Base-by-base conservation (phyloP, 805 yeast genomes). In the Candida lessepsii region DNA sequence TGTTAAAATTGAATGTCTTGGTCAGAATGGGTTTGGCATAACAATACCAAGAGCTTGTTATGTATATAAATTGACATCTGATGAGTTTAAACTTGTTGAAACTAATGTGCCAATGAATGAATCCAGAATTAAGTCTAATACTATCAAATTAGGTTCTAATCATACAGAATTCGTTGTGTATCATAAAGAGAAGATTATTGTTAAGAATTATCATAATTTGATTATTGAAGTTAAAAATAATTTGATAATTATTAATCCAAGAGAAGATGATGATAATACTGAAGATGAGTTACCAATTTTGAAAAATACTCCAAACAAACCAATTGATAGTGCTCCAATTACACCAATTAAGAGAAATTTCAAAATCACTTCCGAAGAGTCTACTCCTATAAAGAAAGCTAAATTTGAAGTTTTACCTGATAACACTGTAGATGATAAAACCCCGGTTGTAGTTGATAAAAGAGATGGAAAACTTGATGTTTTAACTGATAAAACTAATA, bases 1-100 rank as follows among this genome's bases (percentile, higher is more conserved):
- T 24, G 58, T 87, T 32, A 66, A 63, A 11, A 57, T 91, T 37
- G 75, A 75, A 32, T 91, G 97, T 60, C 59, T 79, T 40, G 97
- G 98, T 3, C 76, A 80, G 63, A 91, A 91, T 58, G 96, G 97
- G 9, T 64, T 86, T 37, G 72, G 76, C 8, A 75, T 89, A 14
- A 69, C 75, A 4, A 74, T 87, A 29, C 93, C 96, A 0, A 61
- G 58, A 39, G 52, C 63, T 13, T 69, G 73, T 39, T 50, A 52
- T 11, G 67, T 69, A 13, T 51, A 45, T 38, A 29, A 37, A n/a
- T 11, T 39, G 5, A 53, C 55, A 4, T 41, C 47, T 9, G 49
- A 53, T 31, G 49, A 56, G 26, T 63, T 50, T 39, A 47, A 50
- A 9, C 40, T 61, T 8, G 40, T 37, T 24, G 49, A 48, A 27